Percentiles rank a stretch among this genome's conserved stretches.
Conservation (phyloP, 345 rosid species). For the Combretum micranthum region DNA sequence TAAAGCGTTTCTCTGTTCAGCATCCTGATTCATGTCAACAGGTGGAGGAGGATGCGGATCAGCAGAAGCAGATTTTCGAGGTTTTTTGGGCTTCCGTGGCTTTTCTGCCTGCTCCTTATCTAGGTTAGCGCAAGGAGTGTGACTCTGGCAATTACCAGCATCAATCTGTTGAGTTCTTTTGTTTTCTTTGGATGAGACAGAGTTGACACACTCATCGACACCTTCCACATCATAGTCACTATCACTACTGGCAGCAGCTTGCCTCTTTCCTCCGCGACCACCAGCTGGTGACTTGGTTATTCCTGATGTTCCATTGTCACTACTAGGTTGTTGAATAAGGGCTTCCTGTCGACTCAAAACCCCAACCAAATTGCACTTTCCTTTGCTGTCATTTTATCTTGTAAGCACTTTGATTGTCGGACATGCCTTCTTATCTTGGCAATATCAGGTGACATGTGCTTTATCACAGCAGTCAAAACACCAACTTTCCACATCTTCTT, state of each 20-base stretch:
- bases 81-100: constrained; percentile 40
- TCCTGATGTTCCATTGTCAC: constrained; percentile 79
- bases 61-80: constrained; percentile 23
- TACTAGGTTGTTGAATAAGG: constrained; percentile 64
- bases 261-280: constrained; percentile 38
- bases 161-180: constrained; percentile 33
- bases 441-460: constrained; percentile 94
- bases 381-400: constrained; percentile 99
- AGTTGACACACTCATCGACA: constrained; percentile 56
- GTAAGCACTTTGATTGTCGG: constrained; percentile 93
- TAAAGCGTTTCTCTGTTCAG: constrained; percentile 30
- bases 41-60: constrained; percentile 25
- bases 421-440: constrained; percentile 91
- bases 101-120: constrained; percentile 36
- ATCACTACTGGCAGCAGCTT: constrained; percentile 42
- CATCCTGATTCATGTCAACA: constrained; percentile 18
- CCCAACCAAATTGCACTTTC: constrained; percentile 99
- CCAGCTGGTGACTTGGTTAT: constrained; percentile 58
- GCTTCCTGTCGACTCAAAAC: constrained; percentile 87
- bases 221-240: constrained; percentile 91
- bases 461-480: constrained; percentile 90
- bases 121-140: constrained; percentile 15
- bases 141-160: constrained; percentile 17
- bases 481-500: constrained; percentile 99
- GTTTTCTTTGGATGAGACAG: constrained; percentile 75